Evolutionary conservation across 345 rosid genomes (phyloP).

Genomic region (Anastatica hierochuntica): DNA sequence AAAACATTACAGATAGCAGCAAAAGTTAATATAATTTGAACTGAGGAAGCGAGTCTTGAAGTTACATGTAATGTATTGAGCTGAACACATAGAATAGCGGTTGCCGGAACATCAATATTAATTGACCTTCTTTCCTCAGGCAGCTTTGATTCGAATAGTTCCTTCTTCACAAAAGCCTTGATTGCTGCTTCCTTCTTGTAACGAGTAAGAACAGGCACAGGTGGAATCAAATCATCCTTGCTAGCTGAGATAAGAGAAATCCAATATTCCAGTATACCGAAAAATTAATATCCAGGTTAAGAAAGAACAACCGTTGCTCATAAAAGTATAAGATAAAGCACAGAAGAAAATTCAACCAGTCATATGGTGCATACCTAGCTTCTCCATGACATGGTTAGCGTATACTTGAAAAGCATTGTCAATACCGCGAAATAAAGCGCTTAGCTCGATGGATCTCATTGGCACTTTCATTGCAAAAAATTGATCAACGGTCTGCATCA

Average conservation of each 20-base stretch:
- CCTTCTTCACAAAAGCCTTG: conserved; percentile 94
- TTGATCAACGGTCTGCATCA: conserved; percentile 92
- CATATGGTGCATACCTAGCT: conserved; percentile 47
- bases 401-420: conserved; percentile 95
- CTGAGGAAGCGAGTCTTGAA: conserved; percentile 22
- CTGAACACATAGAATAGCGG: conserved; percentile 75
- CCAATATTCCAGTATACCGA: not conserved
- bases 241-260: conserved; percentile 44
- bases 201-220: conserved; percentile 89
- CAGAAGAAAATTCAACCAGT: conserved; percentile 9
- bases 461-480: conserved; percentile 83
- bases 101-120: conserved; percentile 51
- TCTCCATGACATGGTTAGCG: conserved; percentile 63
- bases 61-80: conserved; percentile 83
- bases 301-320: not conserved
- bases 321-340: not conserved
- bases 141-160: conserved; percentile 66
- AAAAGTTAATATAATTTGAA: conserved; percentile 1
- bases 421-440: conserved; percentile 65
- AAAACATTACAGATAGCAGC: conserved; percentile 3
- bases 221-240: conserved; percentile 90
- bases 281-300: conserved; percentile 2
- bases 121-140: conserved; percentile 65
- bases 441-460: conserved; percentile 71
- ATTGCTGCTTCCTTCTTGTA: conserved; percentile 79